These are phyloP conservation scores for Harringtonia aguacate DNA, from an alignment of 2,329 filamentous ascomycete genomes.

Conservation along the genomic window DNA sequence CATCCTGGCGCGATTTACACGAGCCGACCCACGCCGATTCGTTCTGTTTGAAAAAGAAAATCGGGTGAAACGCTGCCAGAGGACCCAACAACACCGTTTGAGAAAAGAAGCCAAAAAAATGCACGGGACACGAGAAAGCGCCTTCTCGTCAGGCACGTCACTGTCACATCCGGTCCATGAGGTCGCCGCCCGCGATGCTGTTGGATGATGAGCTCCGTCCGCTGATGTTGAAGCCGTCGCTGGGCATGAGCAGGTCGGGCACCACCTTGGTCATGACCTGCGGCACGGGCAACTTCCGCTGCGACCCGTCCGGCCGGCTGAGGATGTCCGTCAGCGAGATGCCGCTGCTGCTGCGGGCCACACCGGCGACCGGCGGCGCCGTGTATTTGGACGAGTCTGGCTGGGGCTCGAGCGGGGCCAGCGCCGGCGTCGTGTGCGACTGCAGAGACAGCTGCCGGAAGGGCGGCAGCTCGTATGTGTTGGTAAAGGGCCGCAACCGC, in stretches of 20 bases:
- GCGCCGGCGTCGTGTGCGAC: conserved; percentile 37
- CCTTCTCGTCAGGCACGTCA: too few species aligned
- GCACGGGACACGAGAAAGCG: background rate
- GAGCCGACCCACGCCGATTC: too few species aligned
- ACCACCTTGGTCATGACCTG: conserved; percentile 75
- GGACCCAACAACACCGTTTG: background rate
- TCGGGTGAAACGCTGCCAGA: background rate
- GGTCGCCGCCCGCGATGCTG: conserved; percentile 64
- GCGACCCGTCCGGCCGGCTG: conserved; percentile 73
- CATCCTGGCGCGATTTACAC: too few species aligned
- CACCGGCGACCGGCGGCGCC: conserved; percentile 42
- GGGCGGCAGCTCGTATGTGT: conserved; percentile 71
- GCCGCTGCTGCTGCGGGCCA: conserved; percentile 49
- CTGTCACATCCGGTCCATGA: conserved; percentile 24
- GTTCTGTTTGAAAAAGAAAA: background rate
- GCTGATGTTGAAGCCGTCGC: conserved; percentile 55
- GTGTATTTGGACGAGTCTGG: conserved; percentile 29
- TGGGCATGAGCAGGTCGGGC: conserved; percentile 67
- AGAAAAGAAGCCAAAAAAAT: background rate
- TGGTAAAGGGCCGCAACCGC: conserved; percentile 68
- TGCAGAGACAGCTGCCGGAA: conserved; percentile 55
- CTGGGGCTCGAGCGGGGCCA: conserved; percentile 49
- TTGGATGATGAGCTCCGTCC: conserved; percentile 68
- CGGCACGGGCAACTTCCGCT: conserved; percentile 83
- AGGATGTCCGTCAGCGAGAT: conserved; percentile 89